Conservation (phyloP, 352 stramenopile species). For the Phytopythium montanum region DNA sequence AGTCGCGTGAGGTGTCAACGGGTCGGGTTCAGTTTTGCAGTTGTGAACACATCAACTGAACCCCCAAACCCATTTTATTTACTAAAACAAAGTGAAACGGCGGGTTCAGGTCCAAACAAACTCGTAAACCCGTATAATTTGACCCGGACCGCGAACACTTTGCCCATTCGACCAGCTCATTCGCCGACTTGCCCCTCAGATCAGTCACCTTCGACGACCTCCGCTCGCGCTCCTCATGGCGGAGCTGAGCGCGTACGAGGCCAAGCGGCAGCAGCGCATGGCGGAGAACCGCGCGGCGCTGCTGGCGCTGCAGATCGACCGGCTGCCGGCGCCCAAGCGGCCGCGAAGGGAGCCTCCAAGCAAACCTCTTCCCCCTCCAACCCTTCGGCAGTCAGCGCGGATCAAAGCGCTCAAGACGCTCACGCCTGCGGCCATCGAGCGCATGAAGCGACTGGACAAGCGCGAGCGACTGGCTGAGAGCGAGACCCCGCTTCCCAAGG, state of each 20-base stretch:
- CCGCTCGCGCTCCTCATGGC: not conserved
- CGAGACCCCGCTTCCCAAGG: not conserved
- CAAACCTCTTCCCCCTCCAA: not conserved
- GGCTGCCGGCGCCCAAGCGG: constrained; percentile 7
- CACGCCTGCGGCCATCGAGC: not conserved
- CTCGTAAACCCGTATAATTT: not conserved
- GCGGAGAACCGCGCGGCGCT: constrained; percentile 43
- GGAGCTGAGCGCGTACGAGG: constrained; percentile 46
- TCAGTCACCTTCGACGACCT: not conserved
- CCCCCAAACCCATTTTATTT: not conserved
- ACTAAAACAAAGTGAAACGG: not conserved
- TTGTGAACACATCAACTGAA: not conserved
- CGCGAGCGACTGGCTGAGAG: not conserved
- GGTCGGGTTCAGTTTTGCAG: not conserved
- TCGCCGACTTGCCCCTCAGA: not conserved
- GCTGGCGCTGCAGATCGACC: constrained; percentile 30
- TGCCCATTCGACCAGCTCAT: not conserved
- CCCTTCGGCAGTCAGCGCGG: not conserved
- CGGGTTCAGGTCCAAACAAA: not conserved
- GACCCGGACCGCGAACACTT: not conserved
- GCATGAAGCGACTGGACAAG: not conserved
- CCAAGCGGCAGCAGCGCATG: constrained; percentile 54
- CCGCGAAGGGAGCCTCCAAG: not conserved
- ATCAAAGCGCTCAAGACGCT: not conserved
- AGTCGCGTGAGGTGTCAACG: not conserved